Evolutionary conservation across 2,329 filamentous ascomycete genomes (phyloP).

Genomic region (Fusarium coffeatum): DNA sequence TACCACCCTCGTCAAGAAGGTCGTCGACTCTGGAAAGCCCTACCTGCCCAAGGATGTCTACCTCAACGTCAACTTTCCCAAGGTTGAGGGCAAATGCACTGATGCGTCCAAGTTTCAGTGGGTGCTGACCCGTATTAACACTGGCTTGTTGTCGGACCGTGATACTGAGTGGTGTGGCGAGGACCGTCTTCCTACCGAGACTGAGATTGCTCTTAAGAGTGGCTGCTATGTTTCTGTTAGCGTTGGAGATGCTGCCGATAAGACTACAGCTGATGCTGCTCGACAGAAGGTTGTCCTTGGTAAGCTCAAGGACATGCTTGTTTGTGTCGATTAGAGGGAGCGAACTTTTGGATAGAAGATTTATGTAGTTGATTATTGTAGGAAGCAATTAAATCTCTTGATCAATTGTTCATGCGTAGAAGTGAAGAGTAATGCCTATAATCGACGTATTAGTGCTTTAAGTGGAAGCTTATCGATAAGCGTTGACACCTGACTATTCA

Average conservation of each 20-base stretch:
- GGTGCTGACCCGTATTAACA: slow-evolving; percentile 71
- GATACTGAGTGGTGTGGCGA: slow-evolving; percentile 70
- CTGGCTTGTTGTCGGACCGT: slow-evolving; percentile 61
- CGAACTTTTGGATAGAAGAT: background rate
- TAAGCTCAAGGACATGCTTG: slow-evolving; percentile 50
- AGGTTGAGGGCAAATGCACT: slow-evolving; percentile 63
- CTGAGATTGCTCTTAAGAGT: slow-evolving; percentile 59
- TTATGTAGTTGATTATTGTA: background rate
- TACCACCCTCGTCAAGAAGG: slow-evolving; percentile 64
- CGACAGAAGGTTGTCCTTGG: slow-evolving; percentile 48
- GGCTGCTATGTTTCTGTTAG: slow-evolving; percentile 74
- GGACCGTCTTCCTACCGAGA: slow-evolving; percentile 69
- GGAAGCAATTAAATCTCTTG: no score
- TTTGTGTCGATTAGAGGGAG: slow-evolving; percentile 37
- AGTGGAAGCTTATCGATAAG: slow-evolving; percentile 43
- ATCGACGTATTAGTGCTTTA: background rate
- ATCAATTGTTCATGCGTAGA: no score
- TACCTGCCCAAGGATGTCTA: slow-evolving; percentile 71
- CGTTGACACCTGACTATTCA: slow-evolving; percentile 36
- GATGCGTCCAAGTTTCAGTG: slow-evolving; percentile 68
- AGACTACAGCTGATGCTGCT: slow-evolving; percentile 61
- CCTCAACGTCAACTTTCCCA: slow-evolving; percentile 77
- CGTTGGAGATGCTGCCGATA: slow-evolving; percentile 69
- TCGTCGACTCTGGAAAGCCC: slow-evolving; percentile 68
- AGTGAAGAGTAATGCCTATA: no score